Percentiles rank a stretch among this genome's conserved stretches.
Conservation (phyloP, 768 basidiomycete species). For the Coprinopsis cinerea region DNA sequence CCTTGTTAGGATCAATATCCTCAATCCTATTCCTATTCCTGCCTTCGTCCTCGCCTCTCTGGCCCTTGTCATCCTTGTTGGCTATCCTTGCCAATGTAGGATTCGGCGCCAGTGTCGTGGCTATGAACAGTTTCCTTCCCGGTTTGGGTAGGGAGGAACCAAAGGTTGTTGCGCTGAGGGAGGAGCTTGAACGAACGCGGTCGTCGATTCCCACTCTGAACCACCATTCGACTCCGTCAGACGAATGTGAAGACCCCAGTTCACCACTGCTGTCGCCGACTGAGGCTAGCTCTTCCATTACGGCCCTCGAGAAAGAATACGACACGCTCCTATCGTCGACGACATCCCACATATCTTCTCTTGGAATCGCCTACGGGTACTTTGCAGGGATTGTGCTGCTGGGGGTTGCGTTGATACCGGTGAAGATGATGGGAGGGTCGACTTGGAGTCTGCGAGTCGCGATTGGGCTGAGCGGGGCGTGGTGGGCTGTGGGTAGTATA, state of each 20-base stretch:
- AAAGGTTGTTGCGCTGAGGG: conserved; percentile 42
- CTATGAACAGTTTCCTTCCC: conserved; percentile 87
- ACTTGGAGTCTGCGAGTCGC: conserved; percentile 77
- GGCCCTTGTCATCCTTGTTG: conserved; percentile 63
- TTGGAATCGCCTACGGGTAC: conserved; percentile 85
- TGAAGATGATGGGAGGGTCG: conserved; percentile 64
- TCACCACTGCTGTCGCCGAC: conserved; percentile 36
- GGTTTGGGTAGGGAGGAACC: conserved; percentile 60
- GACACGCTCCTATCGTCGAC: conserved; percentile 57
- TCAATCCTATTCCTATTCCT: conserved; percentile 69
- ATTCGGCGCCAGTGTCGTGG: conserved; percentile 83
- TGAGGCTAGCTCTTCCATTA: conserved; percentile 9
- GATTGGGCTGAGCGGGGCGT: conserved; percentile 77
- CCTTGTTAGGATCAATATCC: conserved; percentile 60
- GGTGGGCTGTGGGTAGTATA: conserved; percentile 83
- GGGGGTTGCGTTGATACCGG: conserved; percentile 71
- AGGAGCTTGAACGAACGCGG: conserved; percentile 11
- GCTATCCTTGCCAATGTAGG: conserved; percentile 77
- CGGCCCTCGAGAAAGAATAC: conserved; percentile 36
- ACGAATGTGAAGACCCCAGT: conserved; percentile 21
- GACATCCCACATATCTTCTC: conserved; percentile 78
- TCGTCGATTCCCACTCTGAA: conserved; percentile 13
- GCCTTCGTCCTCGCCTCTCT: conserved; percentile 63
- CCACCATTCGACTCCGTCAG: conserved; percentile 16
- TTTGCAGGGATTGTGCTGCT: conserved; percentile 75